Conservation (phyloP, 1,139 yeast genomes). For the Arxiozyma bovina region DNA sequence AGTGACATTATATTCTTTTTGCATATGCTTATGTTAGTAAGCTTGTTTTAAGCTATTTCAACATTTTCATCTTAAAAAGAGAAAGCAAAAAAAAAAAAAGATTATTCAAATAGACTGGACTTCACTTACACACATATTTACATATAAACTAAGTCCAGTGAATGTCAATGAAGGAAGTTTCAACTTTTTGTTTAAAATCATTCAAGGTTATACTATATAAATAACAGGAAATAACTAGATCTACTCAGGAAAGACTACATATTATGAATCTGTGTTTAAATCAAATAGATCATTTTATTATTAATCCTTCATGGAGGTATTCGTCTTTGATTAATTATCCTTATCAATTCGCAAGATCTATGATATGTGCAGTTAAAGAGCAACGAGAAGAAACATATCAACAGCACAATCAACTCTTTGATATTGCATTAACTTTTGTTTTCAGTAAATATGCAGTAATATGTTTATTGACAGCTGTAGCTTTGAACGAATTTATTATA, state of each 20-base stretch:
- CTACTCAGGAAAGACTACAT: background rate
- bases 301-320: background rate
- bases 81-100: too few relatives aligned
- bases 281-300: background rate
- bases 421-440: constrained; percentile 13
- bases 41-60: background rate
- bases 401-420: constrained; percentile 3
- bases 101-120: too few relatives aligned
- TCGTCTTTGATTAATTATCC: constrained; percentile 14
- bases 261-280: background rate
- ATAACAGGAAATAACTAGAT: background rate
- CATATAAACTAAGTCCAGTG: too few relatives aligned
- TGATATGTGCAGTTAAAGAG: constrained; percentile 14
- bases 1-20: too few relatives aligned
- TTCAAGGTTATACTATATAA: background rate
- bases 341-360: constrained; percentile 14
- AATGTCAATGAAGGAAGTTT: background rate
- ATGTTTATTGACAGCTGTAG: constrained; percentile 19
- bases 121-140: background rate
- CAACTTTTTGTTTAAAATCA: background rate
- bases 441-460: constrained; percentile 17
- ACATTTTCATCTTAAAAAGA: background rate
- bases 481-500: constrained; percentile 17
- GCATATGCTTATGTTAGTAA: background rate
- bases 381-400: constrained; percentile 12